phyloP scores from a whole-genome alignment of 305 asterid species.

The Coffea humblotiana region DNA sequence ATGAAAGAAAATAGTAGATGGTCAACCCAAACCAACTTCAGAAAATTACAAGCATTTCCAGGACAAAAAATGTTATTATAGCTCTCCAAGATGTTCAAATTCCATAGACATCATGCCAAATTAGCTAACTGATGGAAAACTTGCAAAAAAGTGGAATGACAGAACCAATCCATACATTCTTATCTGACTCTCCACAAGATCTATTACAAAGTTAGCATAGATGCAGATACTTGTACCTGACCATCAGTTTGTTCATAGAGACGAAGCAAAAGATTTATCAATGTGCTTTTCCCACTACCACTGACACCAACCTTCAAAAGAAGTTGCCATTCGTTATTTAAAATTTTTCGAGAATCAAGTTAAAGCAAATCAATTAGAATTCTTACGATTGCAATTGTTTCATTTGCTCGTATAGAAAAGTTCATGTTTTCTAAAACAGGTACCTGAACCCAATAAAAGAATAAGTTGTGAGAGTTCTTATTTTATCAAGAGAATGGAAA shows the following conservation, averaged over 20 bases:
- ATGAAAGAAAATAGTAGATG: background rate
- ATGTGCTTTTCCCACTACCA: slow-evolving; percentile 43
- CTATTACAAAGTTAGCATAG: background rate
- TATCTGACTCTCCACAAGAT: background rate
- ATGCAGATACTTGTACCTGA: background rate
- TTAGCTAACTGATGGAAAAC: background rate
- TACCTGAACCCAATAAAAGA: slow-evolving; percentile 35
- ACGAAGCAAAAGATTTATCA: background rate
- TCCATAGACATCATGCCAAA: background rate
- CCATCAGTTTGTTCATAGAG: background rate
- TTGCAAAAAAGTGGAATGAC: slow-evolving; percentile 47
- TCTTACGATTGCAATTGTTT: slow-evolving; percentile 36
- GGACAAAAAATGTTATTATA: background rate
- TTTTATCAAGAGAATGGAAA: background rate
- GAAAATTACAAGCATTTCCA: background rate
- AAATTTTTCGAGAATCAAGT: slow-evolving; percentile 27
- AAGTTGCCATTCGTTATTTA: background rate
- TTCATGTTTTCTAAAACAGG: slow-evolving; percentile 41
- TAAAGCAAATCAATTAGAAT: background rate
- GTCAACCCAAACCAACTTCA: background rate
- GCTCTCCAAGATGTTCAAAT: background rate
- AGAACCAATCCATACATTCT: slow-evolving; percentile 28
- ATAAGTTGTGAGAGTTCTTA: background rate
- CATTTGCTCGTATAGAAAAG: slow-evolving; percentile 44
- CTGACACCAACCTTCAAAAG: slow-evolving; percentile 24